These are phyloP conservation scores for Cercis canadensis DNA, from an alignment of 306 rosid genomes.

Conservation along the genomic window DNA sequence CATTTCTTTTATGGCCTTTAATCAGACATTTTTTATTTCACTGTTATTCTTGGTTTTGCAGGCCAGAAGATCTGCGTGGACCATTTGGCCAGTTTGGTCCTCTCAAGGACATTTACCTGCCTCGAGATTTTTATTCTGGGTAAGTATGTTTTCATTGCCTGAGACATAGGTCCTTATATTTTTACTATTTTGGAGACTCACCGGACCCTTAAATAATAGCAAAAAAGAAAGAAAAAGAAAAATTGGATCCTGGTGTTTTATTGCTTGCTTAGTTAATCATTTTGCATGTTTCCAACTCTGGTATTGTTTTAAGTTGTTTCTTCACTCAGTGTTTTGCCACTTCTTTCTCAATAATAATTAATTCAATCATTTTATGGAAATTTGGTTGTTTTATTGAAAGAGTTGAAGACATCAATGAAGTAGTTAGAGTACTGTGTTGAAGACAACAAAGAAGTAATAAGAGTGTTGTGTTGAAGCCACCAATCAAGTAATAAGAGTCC, in stretches of 20 bases:
- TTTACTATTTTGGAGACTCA: background rate
- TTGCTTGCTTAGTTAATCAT: background rate
- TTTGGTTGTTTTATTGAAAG: constrained; percentile 82
- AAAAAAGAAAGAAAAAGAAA: background rate
- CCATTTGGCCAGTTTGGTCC: constrained; percentile 80
- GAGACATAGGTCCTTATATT: constrained; percentile 1
- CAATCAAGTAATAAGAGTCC: constrained; percentile 59
- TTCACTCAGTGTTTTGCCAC: constrained; percentile 22
- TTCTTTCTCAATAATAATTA: constrained; percentile 24
- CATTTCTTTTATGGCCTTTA: background rate
- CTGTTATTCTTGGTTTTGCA: constrained; percentile 35
- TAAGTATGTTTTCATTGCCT: constrained; percentile 38
- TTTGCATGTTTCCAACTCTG: background rate
- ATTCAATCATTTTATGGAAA: constrained; percentile 61
- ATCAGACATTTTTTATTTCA: constrained; percentile 2
- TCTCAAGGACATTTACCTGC: constrained; percentile 82
- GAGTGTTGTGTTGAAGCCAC: constrained; percentile 59
- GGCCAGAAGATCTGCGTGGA: constrained; percentile 69
- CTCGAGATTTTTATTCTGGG: constrained; percentile 88
- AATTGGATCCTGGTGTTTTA: background rate
- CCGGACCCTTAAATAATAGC: background rate
- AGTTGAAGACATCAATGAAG: constrained; percentile 82
- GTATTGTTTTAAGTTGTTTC: background rate
- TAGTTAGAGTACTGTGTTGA: constrained; percentile 70
- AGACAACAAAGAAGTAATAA: constrained; percentile 69